Percentiles rank a stretch among this genome's conserved stretches.
Conservation (phyloP, 306 rosid species). For the Vicia faba region DNA sequence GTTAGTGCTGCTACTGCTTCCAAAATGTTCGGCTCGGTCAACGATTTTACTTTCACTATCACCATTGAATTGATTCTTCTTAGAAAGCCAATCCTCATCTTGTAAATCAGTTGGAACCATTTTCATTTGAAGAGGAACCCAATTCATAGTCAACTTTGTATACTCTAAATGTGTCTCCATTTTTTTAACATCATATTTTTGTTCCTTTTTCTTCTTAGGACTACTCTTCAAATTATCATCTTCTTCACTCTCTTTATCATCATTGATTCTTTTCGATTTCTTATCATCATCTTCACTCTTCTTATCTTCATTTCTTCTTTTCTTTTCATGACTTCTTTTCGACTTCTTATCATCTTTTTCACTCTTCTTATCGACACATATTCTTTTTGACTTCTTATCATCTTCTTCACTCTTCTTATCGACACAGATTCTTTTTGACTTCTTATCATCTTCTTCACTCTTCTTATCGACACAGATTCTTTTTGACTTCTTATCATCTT, state of each 20-base stretch:
- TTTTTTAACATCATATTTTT: neutral
- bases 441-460: too few species aligned
- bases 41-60: neutral
- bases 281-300: neutral
- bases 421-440: too few species aligned
- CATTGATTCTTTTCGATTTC: neutral
- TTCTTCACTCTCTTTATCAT: neutral
- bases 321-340: too few species aligned
- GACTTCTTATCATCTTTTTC: too few species aligned
- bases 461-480: too few species aligned
- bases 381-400: too few species aligned
- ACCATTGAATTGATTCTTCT: neutral
- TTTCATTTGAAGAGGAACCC: conserved; percentile 31
- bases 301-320: neutral
- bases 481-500: too few species aligned
- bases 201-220: neutral
- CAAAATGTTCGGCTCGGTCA: neutral
- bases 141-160: conserved; percentile 20
- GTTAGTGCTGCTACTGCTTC: neutral
- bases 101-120: conserved; percentile 11
- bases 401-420: too few species aligned
- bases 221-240: too few species aligned
- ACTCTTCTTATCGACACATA: too few species aligned
- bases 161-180: conserved; percentile 9
- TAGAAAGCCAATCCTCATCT: conserved; percentile 33